Base-by-base conservation (phyloP, 2,329 filamentous ascomycete genomes). In the Capronia epimyces region DNA sequence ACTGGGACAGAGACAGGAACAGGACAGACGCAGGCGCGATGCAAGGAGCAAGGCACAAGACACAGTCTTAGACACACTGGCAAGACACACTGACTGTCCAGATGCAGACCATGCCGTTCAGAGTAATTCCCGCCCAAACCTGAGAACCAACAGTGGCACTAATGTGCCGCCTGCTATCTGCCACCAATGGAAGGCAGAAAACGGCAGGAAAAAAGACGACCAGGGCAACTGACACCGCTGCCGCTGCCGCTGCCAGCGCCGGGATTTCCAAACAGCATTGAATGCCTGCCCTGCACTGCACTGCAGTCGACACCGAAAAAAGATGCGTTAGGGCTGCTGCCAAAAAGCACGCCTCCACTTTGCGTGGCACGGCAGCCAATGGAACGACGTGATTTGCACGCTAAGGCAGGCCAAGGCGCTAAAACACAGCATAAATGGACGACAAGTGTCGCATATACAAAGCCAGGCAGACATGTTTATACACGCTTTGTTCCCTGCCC, bases 361-460 rank as follows among this genome's bases (percentile, higher is more conserved):
- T 7, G 3, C 29, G 7, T 3, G 3, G 3, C 7, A 9, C 7
- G 7, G n/a, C 16, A 37, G 34, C 34, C 34, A 37, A 3, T 37
- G 5, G 20, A 12, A 37, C 6, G 4, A 37, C 15, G 3, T 20
- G 3, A 8, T 18, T 3, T 1, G 2, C 5, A 9, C 39, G 39
- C 39, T 42, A 42, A 13, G 24, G 39, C 22, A 42, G 2, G 39
- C 21, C 22, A 42, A 42, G 22, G 8, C 13, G 12, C 39, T 42
- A 42, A 46, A 44, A 39, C 15, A 13, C 10, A 24, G 41, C 20
- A 31, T 31, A 50, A 54, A 55, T 51, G 52, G 47, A 55, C 52
- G 52, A 51, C 52, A 55, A 55, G 41, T 32, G 39, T 18, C 43
- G n/a, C 40, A n/a, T 21, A 43, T 42, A 44, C 43, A 41, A 18